These are phyloP conservation scores for Geoglossum cookeanum DNA, from an alignment of 2,329 filamentous ascomycete genomes.

Conservation along the genomic window DNA sequence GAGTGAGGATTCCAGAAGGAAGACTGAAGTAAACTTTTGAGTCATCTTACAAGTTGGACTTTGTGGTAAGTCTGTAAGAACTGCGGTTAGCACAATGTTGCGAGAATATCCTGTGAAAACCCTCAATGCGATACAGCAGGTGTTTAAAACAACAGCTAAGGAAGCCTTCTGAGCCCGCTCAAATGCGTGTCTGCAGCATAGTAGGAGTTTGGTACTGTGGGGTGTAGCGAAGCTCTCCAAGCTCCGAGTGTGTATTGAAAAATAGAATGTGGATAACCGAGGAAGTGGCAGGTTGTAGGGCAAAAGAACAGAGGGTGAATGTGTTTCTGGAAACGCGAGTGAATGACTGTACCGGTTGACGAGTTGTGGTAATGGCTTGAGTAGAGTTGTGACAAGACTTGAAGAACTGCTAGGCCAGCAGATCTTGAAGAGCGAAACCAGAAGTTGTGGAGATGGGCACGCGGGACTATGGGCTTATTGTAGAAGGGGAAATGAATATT, in stretches of 20 bases:
- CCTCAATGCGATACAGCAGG: background rate
- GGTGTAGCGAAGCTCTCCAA: background rate
- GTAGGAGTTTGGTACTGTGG: background rate
- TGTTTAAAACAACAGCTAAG: background rate
- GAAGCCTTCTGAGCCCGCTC: background rate
- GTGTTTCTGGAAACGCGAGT: background rate
- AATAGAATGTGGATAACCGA: background rate
- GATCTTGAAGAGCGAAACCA: background rate
- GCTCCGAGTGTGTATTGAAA: background rate
- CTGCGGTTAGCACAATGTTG: constrained; percentile 5
- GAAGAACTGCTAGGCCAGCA: background rate
- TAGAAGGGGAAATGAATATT: background rate
- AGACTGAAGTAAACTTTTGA: constrained; percentile 7
- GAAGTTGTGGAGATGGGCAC: constrained; percentile 1
- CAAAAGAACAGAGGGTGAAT: background rate
- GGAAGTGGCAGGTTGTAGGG: background rate
- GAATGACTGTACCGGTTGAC: background rate
- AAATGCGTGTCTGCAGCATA: background rate
- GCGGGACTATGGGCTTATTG: background rate
- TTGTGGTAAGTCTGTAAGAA: constrained; percentile 42
- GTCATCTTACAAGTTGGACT: constrained; percentile 52
- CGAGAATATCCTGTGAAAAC: constrained; percentile 1
- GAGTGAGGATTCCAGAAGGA: constrained; percentile 8
- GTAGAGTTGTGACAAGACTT: background rate
- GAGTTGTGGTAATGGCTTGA: background rate